Conservation (phyloP, 129 eudicot genomes). For the Erigeron canadensis region DNA sequence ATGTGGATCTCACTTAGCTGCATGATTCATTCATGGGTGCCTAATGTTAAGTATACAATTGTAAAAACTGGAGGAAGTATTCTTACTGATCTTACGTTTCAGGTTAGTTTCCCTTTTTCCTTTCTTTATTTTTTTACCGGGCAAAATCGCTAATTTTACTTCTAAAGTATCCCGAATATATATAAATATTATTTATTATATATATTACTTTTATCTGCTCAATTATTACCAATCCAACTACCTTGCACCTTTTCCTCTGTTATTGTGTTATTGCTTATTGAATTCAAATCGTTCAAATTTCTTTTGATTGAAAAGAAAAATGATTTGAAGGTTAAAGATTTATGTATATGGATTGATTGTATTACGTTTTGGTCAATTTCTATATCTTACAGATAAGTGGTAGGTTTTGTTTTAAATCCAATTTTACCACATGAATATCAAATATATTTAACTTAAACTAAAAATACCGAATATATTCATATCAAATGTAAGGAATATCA, state of each 20-base stretch:
- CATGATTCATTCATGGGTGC: conserved; percentile 76
- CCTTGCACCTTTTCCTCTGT: conserved; percentile 22
- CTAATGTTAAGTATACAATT: conserved; percentile 46
- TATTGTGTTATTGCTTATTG: background rate
- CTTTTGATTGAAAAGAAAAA: background rate
- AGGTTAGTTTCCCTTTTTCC: conserved; percentile 39
- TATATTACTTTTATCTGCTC: conserved; percentile 14
- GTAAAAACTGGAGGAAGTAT: conserved; percentile 32
- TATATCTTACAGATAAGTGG: too few relatives aligned
- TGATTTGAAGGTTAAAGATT: background rate
- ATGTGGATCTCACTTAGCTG: conserved; percentile 79
- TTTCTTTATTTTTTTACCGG: background rate
- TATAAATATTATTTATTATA: background rate
- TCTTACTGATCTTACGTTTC: conserved; percentile 52
- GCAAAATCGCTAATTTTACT: too few relatives aligned
- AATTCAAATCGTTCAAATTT: conserved; percentile 2
- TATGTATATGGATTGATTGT: too few relatives aligned
- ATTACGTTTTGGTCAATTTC: too few relatives aligned
- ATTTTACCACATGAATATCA: too few relatives aligned
- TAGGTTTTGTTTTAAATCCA: background rate
- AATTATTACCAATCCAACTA: conserved; percentile 32
- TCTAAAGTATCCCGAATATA: too few relatives aligned
- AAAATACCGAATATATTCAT: too few relatives aligned
- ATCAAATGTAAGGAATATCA: too few relatives aligned
- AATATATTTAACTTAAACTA: too few relatives aligned